Percentiles rank a stretch among this genome's conserved stretches.
phyloP scores from a whole-genome alignment of 768 basidiomycete genomes.

The Fibroporia radiculosa region DNA sequence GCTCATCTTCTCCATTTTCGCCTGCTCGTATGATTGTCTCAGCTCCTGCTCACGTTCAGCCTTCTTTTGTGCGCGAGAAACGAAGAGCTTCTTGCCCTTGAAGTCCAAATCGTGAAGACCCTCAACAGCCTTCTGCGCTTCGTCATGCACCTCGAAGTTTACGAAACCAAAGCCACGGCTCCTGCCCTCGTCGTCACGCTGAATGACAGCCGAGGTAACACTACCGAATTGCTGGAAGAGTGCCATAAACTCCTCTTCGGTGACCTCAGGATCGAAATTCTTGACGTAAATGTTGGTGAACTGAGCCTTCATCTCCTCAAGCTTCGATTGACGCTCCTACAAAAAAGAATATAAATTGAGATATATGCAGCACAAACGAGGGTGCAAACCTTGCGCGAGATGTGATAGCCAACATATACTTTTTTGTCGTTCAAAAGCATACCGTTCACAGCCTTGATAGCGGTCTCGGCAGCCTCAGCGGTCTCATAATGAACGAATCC shows the following conservation, averaged over 20 bases:
- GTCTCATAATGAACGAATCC: constrained; percentile 99
- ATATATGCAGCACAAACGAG: not conserved
- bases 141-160: constrained; percentile 90
- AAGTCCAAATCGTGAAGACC: constrained; percentile 78
- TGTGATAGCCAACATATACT: constrained; percentile 96
- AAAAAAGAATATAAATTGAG: constrained; percentile 2
- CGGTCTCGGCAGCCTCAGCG: constrained; percentile 88
- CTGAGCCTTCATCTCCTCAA: constrained; percentile 95
- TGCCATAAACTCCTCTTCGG: constrained; percentile 78
- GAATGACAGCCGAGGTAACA: constrained; percentile 85
- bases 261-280: constrained; percentile 83
- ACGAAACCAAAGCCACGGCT: constrained; percentile 99
- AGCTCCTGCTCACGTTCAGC: constrained; percentile 96
- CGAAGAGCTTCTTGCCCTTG: constrained; percentile 87
- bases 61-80: constrained; percentile 97
- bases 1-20: constrained; percentile 94
- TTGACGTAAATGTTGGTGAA: constrained; percentile 99
- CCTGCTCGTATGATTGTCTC: constrained; percentile 86
- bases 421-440: constrained; percentile 99
- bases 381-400: constrained; percentile 72
- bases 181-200: constrained; percentile 80
- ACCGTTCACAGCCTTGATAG: constrained; percentile 98
- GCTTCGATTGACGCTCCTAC: constrained; percentile 93
- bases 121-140: constrained; percentile 87
- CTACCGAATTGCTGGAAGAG: constrained; percentile 73